Conservation (phyloP, 495 filamentous ascomycete genomes). For the Elaphomyces granulatus region DNA sequence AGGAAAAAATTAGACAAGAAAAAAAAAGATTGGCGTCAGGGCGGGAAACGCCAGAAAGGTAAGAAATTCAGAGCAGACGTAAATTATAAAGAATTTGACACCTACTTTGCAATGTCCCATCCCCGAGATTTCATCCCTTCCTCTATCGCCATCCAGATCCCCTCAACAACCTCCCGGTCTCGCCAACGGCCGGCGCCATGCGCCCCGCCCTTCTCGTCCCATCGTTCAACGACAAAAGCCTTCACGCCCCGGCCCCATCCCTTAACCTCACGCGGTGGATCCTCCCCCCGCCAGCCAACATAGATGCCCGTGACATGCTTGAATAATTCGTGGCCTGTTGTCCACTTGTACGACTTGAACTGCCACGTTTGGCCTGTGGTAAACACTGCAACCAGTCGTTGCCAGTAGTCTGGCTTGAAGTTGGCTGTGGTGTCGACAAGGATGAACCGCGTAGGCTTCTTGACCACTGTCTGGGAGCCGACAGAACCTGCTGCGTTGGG, state of each 20-base stretch:
- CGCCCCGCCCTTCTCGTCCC: slow-evolving; percentile 41
- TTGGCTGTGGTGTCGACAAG: slow-evolving; percentile 83
- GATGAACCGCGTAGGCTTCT: slow-evolving; percentile 75
- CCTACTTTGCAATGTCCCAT: no score
- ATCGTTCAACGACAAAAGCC: slow-evolving; percentile 63
- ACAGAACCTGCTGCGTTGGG: slow-evolving; percentile 14
- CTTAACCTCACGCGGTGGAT: slow-evolving; percentile 57
- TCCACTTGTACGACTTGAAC: slow-evolving; percentile 97
- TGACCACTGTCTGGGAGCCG: slow-evolving; percentile 29
- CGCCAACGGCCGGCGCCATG: slow-evolving; percentile 59
- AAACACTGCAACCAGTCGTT: slow-evolving; percentile 89
- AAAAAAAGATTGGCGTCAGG: not conserved
- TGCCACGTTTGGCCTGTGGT: slow-evolving; percentile 98
- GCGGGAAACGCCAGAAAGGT: not conserved
- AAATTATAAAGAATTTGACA: no score
- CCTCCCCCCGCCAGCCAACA: slow-evolving; percentile 82
- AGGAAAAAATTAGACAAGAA: not conserved
- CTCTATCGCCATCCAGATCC: slow-evolving; percentile 83
- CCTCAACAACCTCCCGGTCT: slow-evolving; percentile 87
- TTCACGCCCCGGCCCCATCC: slow-evolving; percentile 76
- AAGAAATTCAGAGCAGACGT: slow-evolving; percentile 16
- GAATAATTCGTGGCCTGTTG: slow-evolving; percentile 77
- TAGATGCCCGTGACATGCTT: slow-evolving; percentile 73
- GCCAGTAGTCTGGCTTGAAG: slow-evolving; percentile 98
- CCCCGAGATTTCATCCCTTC: slow-evolving; percentile 73